phyloP scores from a whole-genome alignment of 805 yeast genomes.

The Clavispora vitiphila region DNA sequence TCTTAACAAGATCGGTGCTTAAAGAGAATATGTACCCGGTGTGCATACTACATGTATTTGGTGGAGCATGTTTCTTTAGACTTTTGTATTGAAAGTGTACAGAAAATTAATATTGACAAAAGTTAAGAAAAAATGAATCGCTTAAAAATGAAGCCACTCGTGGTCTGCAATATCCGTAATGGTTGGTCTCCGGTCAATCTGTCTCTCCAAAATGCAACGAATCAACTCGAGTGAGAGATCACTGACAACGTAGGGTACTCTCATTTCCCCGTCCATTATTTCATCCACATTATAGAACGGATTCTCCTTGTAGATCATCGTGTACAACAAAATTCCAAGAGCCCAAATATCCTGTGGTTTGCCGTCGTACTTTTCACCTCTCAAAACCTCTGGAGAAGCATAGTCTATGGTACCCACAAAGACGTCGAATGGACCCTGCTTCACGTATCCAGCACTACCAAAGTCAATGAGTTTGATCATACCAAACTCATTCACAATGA shows the following conservation, averaged over 20 bases:
- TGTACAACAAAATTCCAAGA: constrained; percentile 82
- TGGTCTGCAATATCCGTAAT: constrained; percentile 67
- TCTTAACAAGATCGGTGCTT: background rate
- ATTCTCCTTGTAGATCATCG: constrained; percentile 86
- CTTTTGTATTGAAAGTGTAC: background rate
- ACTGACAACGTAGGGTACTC: constrained; percentile 64
- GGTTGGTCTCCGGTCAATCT: constrained; percentile 62
- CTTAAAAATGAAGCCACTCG: constrained; percentile 48
- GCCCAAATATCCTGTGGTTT: constrained; percentile 98
- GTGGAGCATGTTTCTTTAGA: background rate
- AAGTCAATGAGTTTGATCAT: constrained; percentile 85
- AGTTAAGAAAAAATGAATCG: background rate
- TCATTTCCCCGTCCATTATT: constrained; percentile 83
- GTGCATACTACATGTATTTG: background rate
- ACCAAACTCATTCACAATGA: constrained; percentile 80
- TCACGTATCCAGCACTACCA: constrained; percentile 89
- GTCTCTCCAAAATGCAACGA: constrained; percentile 60
- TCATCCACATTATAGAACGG: constrained; percentile 96
- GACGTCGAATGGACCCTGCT: constrained; percentile 93
- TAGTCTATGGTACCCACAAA: constrained; percentile 97
- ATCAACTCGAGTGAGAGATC: constrained; percentile 60
- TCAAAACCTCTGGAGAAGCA: constrained; percentile 94
- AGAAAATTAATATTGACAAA: background rate
- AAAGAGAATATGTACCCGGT: background rate
- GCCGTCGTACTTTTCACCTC: constrained; percentile 87